These are phyloP conservation scores for Uromyces viciae-fabae DNA, from an alignment of 1,284 basidiomycete genomes.

Conservation along the genomic window DNA sequence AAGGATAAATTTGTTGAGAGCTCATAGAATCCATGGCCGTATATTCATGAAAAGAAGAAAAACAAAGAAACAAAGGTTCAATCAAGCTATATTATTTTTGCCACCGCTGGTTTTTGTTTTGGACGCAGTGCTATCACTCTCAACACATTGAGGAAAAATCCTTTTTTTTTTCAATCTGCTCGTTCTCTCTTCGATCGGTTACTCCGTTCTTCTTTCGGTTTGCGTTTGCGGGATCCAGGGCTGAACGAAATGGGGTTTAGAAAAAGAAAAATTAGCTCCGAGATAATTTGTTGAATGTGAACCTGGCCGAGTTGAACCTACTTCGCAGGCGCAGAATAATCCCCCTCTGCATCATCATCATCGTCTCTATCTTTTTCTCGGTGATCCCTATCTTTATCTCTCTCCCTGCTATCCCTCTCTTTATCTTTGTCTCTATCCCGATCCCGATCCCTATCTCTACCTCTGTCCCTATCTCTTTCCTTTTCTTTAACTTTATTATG, in stretches of 20 bases:
- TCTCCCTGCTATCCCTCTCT: conserved; percentile 14
- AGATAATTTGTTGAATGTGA: neutral
- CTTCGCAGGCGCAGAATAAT: conserved; percentile 24
- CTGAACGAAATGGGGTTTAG: neutral
- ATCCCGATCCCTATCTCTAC: conserved; percentile 21
- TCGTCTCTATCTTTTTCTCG: conserved; percentile 22
- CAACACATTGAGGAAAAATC: neutral
- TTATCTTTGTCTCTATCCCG: conserved; percentile 5
- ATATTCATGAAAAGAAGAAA: too few relatives aligned
- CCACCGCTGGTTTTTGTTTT: too few relatives aligned
- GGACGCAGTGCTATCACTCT: too few relatives aligned
- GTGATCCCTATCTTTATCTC: neutral
- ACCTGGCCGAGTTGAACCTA: neutral
- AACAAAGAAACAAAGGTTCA: too few relatives aligned
- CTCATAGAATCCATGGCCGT: too few relatives aligned
- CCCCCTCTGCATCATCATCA: conserved; percentile 22
- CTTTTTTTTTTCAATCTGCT: conserved; percentile 19
- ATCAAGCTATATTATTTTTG: too few relatives aligned
- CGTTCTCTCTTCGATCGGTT: conserved; percentile 41
- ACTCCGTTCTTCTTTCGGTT: conserved; percentile 38
- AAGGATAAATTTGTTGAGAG: too few relatives aligned
- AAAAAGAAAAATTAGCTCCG: neutral
- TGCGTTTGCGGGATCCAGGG: conserved; percentile 30
- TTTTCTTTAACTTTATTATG: conserved; percentile 34
- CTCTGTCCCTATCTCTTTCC: conserved; percentile 17